phyloP scores from a whole-genome alignment of 805 yeast genomes.

The Candida maris region DNA sequence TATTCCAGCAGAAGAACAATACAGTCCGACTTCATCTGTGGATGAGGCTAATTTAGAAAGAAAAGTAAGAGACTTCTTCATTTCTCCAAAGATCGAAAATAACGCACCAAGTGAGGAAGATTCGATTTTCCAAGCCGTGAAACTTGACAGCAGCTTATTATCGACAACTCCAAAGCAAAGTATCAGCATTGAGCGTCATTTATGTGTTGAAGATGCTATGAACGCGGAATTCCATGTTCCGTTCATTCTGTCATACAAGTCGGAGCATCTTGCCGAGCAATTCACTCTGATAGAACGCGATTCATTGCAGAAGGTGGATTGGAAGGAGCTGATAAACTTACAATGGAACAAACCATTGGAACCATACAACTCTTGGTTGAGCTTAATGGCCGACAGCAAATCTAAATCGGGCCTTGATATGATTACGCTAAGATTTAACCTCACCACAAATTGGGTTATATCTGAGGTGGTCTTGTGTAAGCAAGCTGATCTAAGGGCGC shows the following conservation, averaged over 20 bases:
- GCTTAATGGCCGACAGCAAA: constrained; percentile 53
- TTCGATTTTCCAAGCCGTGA: constrained; percentile 12
- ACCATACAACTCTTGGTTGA: constrained; percentile 82
- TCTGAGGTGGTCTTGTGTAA: constrained; percentile 79
- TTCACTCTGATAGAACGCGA: constrained; percentile 86
- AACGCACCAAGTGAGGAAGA: constrained; percentile 5
- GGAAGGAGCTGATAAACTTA: constrained; percentile 82
- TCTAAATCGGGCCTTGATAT: constrained; percentile 66
- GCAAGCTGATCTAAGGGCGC: constrained; percentile 53
- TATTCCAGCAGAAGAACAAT: no score
- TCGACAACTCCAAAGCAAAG: constrained; percentile 27
- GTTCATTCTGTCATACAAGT: constrained; percentile 69
- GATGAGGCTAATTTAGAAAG: constrained; percentile 31
- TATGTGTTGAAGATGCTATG: constrained; percentile 39
- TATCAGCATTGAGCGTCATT: constrained; percentile 8
- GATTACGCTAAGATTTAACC: constrained; percentile 79
- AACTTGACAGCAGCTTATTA: constrained; percentile 26
- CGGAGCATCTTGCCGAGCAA: constrained; percentile 69
- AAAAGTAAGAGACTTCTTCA: constrained; percentile 33
- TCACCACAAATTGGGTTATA: constrained; percentile 87
- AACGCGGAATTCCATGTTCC: constrained; percentile 64
- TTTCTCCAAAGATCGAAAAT: constrained; percentile 20
- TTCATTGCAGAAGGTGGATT: constrained; percentile 77
- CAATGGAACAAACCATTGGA: constrained; percentile 65
- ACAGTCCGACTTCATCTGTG: constrained; percentile 13